These are phyloP conservation scores for Zymoseptoria brevis DNA, from an alignment of 2,329 filamentous ascomycete genomes.

Conservation along the genomic window DNA sequence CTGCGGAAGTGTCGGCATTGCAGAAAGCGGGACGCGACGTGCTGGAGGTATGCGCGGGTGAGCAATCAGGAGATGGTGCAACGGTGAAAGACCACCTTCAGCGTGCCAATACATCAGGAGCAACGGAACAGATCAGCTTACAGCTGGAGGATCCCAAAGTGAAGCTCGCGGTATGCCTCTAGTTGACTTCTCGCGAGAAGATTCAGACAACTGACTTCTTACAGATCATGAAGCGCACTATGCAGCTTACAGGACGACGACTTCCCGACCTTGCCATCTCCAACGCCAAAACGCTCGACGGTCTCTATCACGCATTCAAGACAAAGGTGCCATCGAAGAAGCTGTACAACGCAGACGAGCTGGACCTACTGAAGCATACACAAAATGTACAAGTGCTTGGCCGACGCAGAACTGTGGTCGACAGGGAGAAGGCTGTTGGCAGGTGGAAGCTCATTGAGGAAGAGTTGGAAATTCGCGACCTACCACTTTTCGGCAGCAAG, in stretches of 20 bases:
- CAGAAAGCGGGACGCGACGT: conserved; percentile 34
- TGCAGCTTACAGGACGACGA: conserved; percentile 70
- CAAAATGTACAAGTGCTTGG: conserved; percentile 63
- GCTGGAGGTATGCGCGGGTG: conserved; percentile 24
- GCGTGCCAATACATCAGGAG: conserved; percentile 85
- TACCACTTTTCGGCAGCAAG: conserved; percentile 42
- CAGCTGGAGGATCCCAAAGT: conserved; percentile 49
- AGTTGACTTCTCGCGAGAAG: neutral
- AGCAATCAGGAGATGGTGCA: conserved; percentile 14
- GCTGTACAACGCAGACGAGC: conserved; percentile 53
- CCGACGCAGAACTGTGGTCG: conserved; percentile 59
- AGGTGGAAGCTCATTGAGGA: conserved; percentile 72
- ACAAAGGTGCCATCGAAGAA: conserved; percentile 41
- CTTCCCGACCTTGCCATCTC: conserved; percentile 62
- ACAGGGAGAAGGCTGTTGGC: conserved; percentile 64
- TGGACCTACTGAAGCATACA: conserved; percentile 39
- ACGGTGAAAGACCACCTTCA: conserved; percentile 42
- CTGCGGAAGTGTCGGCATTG: conserved; percentile 49
- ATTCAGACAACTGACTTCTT: conserved; percentile 12
- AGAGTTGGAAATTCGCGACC: conserved; percentile 54
- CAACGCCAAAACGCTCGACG: conserved; percentile 29
- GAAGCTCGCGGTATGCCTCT: conserved; percentile 62
- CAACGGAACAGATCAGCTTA: conserved; percentile 70
- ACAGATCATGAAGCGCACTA: conserved; percentile 71
- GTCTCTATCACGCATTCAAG: conserved; percentile 32